phyloP scores from a whole-genome alignment of 495 filamentous ascomycete species.

The Hyaloscypha finlandica region DNA sequence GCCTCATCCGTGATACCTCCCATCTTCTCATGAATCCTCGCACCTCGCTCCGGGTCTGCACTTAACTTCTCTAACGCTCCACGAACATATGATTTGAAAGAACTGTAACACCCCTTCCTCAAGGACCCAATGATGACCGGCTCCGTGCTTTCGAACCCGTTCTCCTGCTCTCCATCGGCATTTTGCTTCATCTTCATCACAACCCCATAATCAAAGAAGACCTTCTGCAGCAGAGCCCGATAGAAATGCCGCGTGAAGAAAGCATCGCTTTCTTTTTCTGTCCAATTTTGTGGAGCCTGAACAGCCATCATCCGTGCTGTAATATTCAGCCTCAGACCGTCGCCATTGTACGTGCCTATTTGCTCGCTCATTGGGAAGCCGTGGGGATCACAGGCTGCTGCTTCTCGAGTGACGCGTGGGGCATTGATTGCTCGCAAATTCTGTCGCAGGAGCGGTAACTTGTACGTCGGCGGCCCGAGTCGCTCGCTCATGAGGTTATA shows the following conservation, averaged over 20 bases:
- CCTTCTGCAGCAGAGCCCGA: slow-evolving; percentile 83
- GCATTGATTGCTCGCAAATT: slow-evolving; percentile 61
- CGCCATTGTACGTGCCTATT: slow-evolving; percentile 59
- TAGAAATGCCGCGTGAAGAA: slow-evolving; percentile 97
- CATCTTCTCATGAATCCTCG: slow-evolving; percentile 56
- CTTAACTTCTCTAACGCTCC: slow-evolving; percentile 77
- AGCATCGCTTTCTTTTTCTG: slow-evolving; percentile 68
- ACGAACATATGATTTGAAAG: slow-evolving; percentile 74
- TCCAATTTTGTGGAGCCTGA: slow-evolving; percentile 94
- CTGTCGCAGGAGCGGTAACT: slow-evolving; percentile 65
- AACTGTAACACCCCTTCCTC: slow-evolving; percentile 74
- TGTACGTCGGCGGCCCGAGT: slow-evolving; percentile 82
- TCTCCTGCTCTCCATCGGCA: slow-evolving; percentile 31
- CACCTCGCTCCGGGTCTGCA: slow-evolving; percentile 55
- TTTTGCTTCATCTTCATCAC: slow-evolving; percentile 48
- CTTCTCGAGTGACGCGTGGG: slow-evolving; percentile 43
- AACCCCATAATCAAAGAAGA: slow-evolving; percentile 81
- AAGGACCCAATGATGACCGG: slow-evolving; percentile 87
- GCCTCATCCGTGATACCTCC: slow-evolving; percentile 68
- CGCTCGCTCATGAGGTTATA: slow-evolving; percentile 95
- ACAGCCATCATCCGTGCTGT: slow-evolving; percentile 96
- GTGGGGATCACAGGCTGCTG: slow-evolving; percentile 72
- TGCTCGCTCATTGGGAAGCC: slow-evolving; percentile 90
- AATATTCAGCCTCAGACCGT: slow-evolving; percentile 83
- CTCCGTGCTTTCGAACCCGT: slow-evolving; percentile 51